A percentile compares a stretch with the other conserved stretches of the same genome.
phyloP scores from a whole-genome alignment of 257 asterid genomes.

The Forsythia suspensa region DNA sequence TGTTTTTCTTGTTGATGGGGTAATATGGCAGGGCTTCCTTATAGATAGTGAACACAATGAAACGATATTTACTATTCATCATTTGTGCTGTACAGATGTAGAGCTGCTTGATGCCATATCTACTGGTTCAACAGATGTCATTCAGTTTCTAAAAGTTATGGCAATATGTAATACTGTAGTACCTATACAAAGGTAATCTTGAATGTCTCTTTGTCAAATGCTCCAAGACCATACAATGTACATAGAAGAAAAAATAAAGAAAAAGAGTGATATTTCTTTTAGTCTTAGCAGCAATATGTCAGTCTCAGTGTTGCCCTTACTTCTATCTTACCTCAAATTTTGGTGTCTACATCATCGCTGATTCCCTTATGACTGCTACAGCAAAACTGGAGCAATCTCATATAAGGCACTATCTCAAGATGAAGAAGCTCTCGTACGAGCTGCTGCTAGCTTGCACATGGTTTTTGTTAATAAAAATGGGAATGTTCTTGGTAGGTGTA shows the following conservation, averaged over 20 bases:
- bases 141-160: conserved; percentile 84
- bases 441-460: conserved; percentile 91
- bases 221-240: conserved; percentile 17
- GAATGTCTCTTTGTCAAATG: conserved; percentile 17
- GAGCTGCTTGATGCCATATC: conserved; percentile 68
- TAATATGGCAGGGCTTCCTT: not conserved
- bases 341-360: conserved; percentile 12
- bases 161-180: conserved; percentile 93
- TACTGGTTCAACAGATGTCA: conserved; percentile 67
- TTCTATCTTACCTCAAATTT: conserved; percentile 4
- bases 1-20: not conserved
- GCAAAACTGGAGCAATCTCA: conserved; percentile 69
- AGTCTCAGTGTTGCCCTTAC: conserved; percentile 18
- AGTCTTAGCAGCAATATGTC: not conserved
- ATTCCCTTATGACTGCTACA: conserved; percentile 29
- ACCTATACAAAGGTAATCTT: conserved; percentile 76
- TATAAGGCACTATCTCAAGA: conserved; percentile 99
- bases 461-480: conserved; percentile 64
- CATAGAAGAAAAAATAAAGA: conserved; percentile 9
- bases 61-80: conserved; percentile 4
- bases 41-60: not conserved
- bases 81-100: conserved; percentile 50
- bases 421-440: conserved; percentile 98
- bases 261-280: not conserved
- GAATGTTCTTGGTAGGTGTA: conserved; percentile 68